phyloP scores from a whole-genome alignment of 2,329 filamentous ascomycete genomes.

The Aureobasidium vineae region DNA sequence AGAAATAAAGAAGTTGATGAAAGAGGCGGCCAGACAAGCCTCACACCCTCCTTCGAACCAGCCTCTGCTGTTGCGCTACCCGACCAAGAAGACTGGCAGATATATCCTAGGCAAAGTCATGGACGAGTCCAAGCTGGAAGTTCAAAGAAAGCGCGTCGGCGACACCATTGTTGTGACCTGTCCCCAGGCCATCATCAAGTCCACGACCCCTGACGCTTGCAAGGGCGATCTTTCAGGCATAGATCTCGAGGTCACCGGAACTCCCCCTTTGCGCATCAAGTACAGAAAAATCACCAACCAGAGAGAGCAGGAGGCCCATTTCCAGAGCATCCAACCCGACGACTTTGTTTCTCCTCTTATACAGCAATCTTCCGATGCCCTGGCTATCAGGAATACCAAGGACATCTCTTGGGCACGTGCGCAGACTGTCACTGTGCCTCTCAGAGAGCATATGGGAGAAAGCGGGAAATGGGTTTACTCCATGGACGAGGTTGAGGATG shows the following conservation, averaged over 20 bases:
- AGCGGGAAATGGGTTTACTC: slow-evolving; percentile 85
- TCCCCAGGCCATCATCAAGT: slow-evolving; percentile 72
- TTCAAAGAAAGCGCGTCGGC: slow-evolving; percentile 57
- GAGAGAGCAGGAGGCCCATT: slow-evolving; percentile 78
- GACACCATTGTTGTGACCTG: slow-evolving; percentile 85
- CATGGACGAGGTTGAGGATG: slow-evolving; percentile 89
- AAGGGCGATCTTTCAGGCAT: slow-evolving; percentile 85
- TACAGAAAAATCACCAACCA: slow-evolving; percentile 88
- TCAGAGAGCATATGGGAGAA: slow-evolving; percentile 84
- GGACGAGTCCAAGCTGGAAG: slow-evolving; percentile 88
- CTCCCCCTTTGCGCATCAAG: slow-evolving; percentile 85
- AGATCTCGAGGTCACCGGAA: slow-evolving; percentile 78
- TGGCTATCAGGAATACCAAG: slow-evolving; percentile 59
- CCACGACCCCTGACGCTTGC: slow-evolving; percentile 68
- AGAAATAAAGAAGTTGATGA: slow-evolving; percentile 73
- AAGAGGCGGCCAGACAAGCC: slow-evolving; percentile 57
- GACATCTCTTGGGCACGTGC: slow-evolving; percentile 79
- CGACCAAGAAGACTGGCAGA: slow-evolving; percentile 80
- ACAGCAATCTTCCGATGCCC: slow-evolving; percentile 56
- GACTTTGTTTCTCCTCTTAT: slow-evolving; percentile 75
- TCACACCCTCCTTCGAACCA: slow-evolving; percentile 54
- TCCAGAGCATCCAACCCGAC: slow-evolving; percentile 91
- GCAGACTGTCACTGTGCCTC: slow-evolving; percentile 70
- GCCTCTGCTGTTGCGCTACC: slow-evolving; percentile 59
- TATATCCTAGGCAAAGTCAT: slow-evolving; percentile 83